Evolutionary conservation across 2,329 filamentous ascomycete genomes (phyloP), one percentile per base, ranked within the genome.

Genomic region (Cryoendolithus antarcticus): DNA sequence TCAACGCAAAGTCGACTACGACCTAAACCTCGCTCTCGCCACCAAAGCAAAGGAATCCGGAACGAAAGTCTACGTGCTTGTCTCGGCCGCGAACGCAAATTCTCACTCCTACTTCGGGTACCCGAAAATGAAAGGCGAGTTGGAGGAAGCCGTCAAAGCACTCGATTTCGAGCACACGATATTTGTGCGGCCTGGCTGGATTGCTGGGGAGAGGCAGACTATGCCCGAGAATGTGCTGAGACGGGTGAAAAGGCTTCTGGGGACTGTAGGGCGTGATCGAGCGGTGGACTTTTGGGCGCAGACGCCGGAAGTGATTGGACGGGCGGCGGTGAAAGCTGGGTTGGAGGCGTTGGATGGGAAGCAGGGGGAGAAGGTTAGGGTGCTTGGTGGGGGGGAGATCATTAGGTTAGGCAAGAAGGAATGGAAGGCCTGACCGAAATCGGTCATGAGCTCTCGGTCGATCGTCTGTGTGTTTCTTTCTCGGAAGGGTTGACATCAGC

Each of bases 1-100:
- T 44, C 89, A 95, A 63, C 82, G 85, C 65, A 82, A 83, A 56
- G 82, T 95, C 47, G 89, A 95, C 64, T 75, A 86, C 57, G 86
- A 91, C 55, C 69, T 94, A 33, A 93, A 93, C 61, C 61, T 93
- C 36, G 78, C 80, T 47, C 69, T 93, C 15, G 86, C 84, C 3
- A 71, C 73, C 44, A 77, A 81, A 0, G 85, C 88, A 32, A 84
- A 80, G 55, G 72, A 71, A 3, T 75, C 78, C 1, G 85, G 85
- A 29, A 72, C 75, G 8, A 75, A 75, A 48, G 80, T 80, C 2
- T 93, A 82, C 54, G 78, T 95, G 13, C 77, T 93, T 47, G 71
- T 93, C 41, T 86, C 81, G 1, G 69, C 71, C 15, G 64, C 52
- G 1, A 64, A 60, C 37, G 67, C 65, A n/a, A 74, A 57, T 63